A percentile compares a stretch with the other conserved stretches of the same genome.
Evolutionary conservation across 108 stramenopile species (phyloP).

Genomic region (Licmophora abbreviata): DNA sequence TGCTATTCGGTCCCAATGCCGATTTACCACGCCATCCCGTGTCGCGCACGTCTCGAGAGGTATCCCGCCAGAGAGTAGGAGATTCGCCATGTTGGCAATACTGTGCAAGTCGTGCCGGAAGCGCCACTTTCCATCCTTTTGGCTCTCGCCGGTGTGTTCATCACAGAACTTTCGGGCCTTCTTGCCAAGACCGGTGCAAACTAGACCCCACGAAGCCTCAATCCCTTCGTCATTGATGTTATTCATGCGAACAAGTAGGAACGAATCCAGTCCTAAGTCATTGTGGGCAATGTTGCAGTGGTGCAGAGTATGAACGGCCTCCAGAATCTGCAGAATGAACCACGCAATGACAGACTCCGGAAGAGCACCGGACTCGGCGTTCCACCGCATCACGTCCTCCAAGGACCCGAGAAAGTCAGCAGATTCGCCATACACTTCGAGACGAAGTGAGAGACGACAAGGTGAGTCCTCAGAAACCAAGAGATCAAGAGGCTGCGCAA

Average conservation of each 20-base stretch:
- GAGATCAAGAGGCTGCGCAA: too few relatives aligned
- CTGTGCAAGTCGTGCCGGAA: neutral
- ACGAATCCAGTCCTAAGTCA: slow-evolving; percentile 3
- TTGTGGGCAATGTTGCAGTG: neutral
- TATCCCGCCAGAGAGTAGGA: neutral
- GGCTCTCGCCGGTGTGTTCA: neutral
- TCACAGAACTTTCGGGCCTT: neutral
- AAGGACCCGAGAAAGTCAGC: neutral
- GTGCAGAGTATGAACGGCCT: neutral
- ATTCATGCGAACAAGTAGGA: neutral
- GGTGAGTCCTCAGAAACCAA: too few relatives aligned
- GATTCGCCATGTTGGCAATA: neutral
- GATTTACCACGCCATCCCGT: too few relatives aligned
- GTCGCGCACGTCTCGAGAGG: too few relatives aligned
- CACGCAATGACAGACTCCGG: neutral
- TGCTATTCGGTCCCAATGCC: too few relatives aligned
- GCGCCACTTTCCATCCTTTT: neutral
- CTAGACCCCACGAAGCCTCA: neutral
- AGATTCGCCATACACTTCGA: neutral
- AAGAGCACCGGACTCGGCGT: neutral
- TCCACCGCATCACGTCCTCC: neutral
- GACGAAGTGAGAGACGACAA: too few relatives aligned
- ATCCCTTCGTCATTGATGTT: neutral
- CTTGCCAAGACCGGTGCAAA: neutral
- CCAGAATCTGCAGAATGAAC: neutral